These are phyloP conservation scores for Acacia acuminata DNA, from an alignment of 306 rosid species.

Conservation along the genomic window DNA sequence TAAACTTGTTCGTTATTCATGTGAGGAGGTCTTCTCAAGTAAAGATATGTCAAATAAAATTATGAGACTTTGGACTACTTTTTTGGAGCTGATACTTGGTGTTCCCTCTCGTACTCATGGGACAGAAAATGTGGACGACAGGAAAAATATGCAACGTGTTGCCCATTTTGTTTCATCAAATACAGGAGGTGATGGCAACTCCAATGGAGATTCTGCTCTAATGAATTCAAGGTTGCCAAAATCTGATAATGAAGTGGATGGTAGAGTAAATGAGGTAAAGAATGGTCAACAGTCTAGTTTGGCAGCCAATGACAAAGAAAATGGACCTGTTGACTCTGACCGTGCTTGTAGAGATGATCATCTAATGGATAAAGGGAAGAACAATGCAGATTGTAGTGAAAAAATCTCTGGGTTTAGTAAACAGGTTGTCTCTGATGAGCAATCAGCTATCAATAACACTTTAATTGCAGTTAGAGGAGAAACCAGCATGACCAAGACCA, in stretches of 20 bases:
- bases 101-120: slow-evolving; percentile 61
- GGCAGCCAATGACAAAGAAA: slow-evolving; percentile 60
- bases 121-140: slow-evolving; percentile 62
- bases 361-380: slow-evolving; percentile 55
- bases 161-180: slow-evolving; percentile 48
- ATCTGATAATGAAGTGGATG: slow-evolving; percentile 57
- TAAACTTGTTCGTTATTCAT: slow-evolving; percentile 80
- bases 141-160: slow-evolving; percentile 42
- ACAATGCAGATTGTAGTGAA: slow-evolving; percentile 47
- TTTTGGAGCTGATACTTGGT: slow-evolving; percentile 91
- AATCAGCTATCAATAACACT: slow-evolving; percentile 43
- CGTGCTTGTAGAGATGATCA: slow-evolving; percentile 47
- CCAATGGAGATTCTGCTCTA: slow-evolving; percentile 46
- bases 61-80: slow-evolving; percentile 81
- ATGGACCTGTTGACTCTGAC: slow-evolving; percentile 49
- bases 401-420: slow-evolving; percentile 51
- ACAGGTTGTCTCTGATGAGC: slow-evolving; percentile 51
- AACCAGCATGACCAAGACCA: slow-evolving; percentile 50
- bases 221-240: slow-evolving; percentile 51
- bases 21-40: slow-evolving; percentile 80
- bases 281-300: slow-evolving; percentile 48
- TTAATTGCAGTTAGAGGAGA: slow-evolving; percentile 51
- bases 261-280: slow-evolving; percentile 48
- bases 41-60: slow-evolving; percentile 77
- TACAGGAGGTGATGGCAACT: slow-evolving; percentile 56